phyloP scores from a whole-genome alignment of 139 green algal genomes.

The Spirogloea muscicola region DNA sequence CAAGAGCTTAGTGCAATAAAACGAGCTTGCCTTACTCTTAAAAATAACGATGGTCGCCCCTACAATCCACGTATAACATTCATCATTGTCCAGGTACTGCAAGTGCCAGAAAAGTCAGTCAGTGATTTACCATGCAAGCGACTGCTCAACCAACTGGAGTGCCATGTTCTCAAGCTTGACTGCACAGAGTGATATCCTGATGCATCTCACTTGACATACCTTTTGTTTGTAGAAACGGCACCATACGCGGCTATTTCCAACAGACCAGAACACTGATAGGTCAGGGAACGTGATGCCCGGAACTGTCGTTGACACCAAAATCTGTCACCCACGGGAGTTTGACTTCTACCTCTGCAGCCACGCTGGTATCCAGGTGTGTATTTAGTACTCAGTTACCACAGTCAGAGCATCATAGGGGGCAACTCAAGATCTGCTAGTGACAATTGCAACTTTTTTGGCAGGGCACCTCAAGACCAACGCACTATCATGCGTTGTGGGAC shows the following conservation, averaged over 20 bases:
- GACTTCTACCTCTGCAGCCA: slow-evolving; percentile 90
- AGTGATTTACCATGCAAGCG: no score
- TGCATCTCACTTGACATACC: no score
- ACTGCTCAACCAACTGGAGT: no score
- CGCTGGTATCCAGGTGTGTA: slow-evolving; percentile 65
- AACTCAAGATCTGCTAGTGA: no score
- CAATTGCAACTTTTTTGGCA: slow-evolving; percentile 11
- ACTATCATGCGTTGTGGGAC: slow-evolving; percentile 73
- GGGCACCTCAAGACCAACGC: slow-evolving; percentile 41
- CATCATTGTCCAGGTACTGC: slow-evolving; percentile 74
- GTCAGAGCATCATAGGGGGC: no score
- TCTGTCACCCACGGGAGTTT: slow-evolving; percentile 56
- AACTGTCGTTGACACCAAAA: slow-evolving; percentile 38
- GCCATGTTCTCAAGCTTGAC: no score
- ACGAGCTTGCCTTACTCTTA: slow-evolving; percentile 36
- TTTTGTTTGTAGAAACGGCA: slow-evolving; percentile 83
- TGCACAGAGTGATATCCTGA: no score
- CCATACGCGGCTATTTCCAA: slow-evolving; percentile 62
- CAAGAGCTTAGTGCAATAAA: no score
- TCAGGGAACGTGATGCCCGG: slow-evolving; percentile 34
- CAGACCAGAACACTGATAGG: slow-evolving; percentile 6
- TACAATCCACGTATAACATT: slow-evolving; percentile 75
- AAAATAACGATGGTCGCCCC: no score
- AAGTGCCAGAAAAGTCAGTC: no score
- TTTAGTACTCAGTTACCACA: no score